Percentiles rank a stretch among this genome's conserved stretches.
Evolutionary conservation across 305 asterid genomes (phyloP).

Genomic region (Solanum hybrid): DNA sequence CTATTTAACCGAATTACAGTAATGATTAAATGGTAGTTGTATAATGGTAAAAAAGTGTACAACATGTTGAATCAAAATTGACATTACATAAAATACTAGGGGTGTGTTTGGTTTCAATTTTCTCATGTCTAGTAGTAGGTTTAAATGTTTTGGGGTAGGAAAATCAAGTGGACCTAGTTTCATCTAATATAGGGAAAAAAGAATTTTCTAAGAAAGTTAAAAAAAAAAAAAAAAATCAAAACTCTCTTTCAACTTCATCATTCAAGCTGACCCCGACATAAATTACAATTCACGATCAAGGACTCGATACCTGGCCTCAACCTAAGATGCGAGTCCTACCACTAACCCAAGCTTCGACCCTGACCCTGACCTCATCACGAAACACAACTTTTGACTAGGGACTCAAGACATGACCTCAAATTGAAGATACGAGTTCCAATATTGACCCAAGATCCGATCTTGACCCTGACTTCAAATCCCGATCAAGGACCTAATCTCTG

Average conservation of each 20-base stretch:
- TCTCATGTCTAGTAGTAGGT: neutral
- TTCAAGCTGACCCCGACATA: too few relatives aligned
- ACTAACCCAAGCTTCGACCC: neutral
- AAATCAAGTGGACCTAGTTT: neutral
- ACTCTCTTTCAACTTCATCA: neutral
- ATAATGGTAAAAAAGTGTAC: neutral
- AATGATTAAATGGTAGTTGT: neutral
- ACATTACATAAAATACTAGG: neutral
- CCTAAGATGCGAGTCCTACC: neutral
- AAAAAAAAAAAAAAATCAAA: too few relatives aligned
- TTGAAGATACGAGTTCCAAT: neutral
- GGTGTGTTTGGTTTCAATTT: neutral
- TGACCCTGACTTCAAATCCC: neutral
- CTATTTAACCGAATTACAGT: neutral
- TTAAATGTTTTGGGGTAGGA: neutral
- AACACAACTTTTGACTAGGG: neutral
- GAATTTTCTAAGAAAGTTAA: neutral
- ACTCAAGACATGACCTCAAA: neutral
- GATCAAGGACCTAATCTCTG: neutral
- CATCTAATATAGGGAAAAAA: neutral
- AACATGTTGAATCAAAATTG: neutral
- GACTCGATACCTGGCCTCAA: neutral
- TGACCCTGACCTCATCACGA: neutral
- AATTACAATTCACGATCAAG: neutral
- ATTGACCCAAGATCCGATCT: neutral